Evolutionary conservation across 208 protist species (phyloP), one percentile per base, ranked within the genome.

Genomic region (Herpetomonas tarakana): DNA sequence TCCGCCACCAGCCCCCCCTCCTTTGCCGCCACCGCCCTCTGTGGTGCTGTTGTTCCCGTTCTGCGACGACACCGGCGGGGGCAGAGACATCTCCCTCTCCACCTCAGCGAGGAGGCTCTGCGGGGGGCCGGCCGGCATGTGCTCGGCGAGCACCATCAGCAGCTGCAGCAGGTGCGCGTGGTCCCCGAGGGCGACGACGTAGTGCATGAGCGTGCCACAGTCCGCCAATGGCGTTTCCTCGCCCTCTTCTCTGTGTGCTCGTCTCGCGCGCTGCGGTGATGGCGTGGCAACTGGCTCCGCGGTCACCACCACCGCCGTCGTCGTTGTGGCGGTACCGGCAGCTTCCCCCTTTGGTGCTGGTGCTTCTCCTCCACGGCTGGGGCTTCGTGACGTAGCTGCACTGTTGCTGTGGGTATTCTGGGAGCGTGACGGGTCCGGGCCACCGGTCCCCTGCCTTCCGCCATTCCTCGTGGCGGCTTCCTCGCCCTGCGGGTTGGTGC

Each of bases 161-260:
- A 88, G 62, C 31, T 82, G 74, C 31, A 88, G 52, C 49, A 93
- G 63, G 22, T 81, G 71, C 9, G 63, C 65, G 44, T 78, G 75
- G 35, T 93, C 83, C 18, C 74, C 74, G 35, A 78, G 65, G 41
- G 73, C 70, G 27, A 93, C 75, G n/a, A 90, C 61, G 49, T 85
- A 83, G 62, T 93, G 86, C 63, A 93, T 35, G n/a, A 93, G 22
- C 0, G 82, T 82, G 2, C 86, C 86, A 2, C 58, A 39, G 21
- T 67, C 58, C 7, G 26, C 51, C 22, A 4, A 7, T 19, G 56
- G 58, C 28, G 38, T 18, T 45, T 63, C 54, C 0, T 64, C 30
- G n/a, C 4, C 18, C 12, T 64, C 46, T 22, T 29, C 21, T 2
- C 30, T 24, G 30, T 64, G 28, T 14, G 31, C 47, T 18, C 55